Conservation (phyloP, 768 basidiomycete genomes). For the Calocybe cyanea region DNA sequence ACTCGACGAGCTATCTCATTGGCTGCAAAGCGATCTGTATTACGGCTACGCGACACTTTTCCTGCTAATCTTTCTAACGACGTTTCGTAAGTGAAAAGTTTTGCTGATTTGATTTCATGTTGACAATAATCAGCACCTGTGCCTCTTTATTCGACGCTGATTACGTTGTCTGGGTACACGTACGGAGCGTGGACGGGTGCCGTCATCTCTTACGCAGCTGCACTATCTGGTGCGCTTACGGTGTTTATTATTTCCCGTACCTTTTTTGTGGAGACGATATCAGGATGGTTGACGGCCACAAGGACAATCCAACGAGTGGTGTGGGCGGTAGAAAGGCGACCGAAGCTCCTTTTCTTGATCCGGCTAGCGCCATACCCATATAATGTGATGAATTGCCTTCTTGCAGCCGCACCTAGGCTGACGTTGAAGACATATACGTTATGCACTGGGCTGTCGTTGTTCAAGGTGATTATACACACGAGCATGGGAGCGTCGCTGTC, state of each 20-base stretch:
- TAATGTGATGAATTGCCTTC: slow-evolving; percentile 93
- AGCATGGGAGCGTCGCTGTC: slow-evolving; percentile 82
- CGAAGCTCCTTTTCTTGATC: slow-evolving; percentile 86
- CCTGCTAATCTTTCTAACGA: slow-evolving; percentile 79
- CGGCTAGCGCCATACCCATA: slow-evolving; percentile 90
- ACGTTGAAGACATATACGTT: slow-evolving; percentile 73
- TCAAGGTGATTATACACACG: slow-evolving; percentile 91
- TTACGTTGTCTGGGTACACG: slow-evolving; percentile 88
- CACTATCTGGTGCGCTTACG: slow-evolving; percentile 76
- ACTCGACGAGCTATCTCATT: slow-evolving; percentile 77
- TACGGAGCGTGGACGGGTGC: slow-evolving; percentile 84
- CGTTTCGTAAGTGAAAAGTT: slow-evolving; percentile 64
- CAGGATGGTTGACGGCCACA: slow-evolving; percentile 67
- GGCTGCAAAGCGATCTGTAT: slow-evolving; percentile 67
- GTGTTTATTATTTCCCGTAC: slow-evolving; percentile 80
- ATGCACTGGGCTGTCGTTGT: slow-evolving; percentile 78
- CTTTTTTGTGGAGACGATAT: slow-evolving; percentile 67
- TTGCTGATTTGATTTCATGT: slow-evolving; percentile 4
- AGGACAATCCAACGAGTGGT: slow-evolving; percentile 76
- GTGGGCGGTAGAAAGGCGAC: slow-evolving; percentile 82
- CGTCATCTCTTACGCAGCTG: slow-evolving; percentile 82
- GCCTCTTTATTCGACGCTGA: slow-evolving; percentile 90
- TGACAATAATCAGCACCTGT: slow-evolving; percentile 61
- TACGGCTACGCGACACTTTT: slow-evolving; percentile 80
- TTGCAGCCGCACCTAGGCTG: slow-evolving; percentile 83